phyloP scores from a whole-genome alignment of 73 alveolate species.

The Symbiodinium pilosum region DNA sequence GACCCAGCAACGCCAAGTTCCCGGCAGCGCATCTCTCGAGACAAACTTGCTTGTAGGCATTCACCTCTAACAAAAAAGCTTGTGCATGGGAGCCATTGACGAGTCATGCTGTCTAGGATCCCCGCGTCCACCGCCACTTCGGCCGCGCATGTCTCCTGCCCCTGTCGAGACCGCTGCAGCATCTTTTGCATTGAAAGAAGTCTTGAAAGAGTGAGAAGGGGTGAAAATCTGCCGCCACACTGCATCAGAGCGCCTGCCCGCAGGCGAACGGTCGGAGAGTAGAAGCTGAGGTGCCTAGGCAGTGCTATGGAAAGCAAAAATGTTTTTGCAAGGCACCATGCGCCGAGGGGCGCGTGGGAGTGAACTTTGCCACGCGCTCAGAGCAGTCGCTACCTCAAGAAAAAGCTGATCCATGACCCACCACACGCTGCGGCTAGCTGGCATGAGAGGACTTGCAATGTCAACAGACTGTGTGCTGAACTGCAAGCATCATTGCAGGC shows the following conservation, averaged over 20 bases:
- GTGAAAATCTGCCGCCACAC: too few species aligned
- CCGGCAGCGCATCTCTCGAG: constrained; percentile 30
- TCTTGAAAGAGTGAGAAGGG: too few species aligned
- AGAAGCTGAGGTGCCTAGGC: constrained; percentile 51
- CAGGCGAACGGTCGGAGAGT: constrained; percentile 87
- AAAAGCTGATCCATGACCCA: too few species aligned
- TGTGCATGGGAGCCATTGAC: neutral
- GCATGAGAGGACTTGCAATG: neutral
- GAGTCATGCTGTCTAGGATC: neutral
- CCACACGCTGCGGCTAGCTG: neutral
- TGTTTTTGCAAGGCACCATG: neutral
- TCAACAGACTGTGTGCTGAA: neutral
- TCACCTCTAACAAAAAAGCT: neutral
- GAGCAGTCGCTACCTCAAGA: constrained; percentile 32
- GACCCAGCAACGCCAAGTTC: neutral
- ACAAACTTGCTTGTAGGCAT: constrained; percentile 59
- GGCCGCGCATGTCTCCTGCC: constrained; percentile 58
- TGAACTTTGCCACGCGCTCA: constrained; percentile 66
- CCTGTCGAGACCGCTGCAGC: neutral
- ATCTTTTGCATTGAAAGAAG: neutral
- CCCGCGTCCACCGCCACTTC: constrained; percentile 67
- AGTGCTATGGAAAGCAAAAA: neutral
- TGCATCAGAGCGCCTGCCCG: constrained; percentile 62
- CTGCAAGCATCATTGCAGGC: neutral
- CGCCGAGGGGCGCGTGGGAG: constrained; percentile 35